Evolutionary conservation across 2,329 filamentous ascomycete genomes (phyloP), one percentile per base, ranked within the genome.

Genomic region (Drechslerella coelobrocha): DNA sequence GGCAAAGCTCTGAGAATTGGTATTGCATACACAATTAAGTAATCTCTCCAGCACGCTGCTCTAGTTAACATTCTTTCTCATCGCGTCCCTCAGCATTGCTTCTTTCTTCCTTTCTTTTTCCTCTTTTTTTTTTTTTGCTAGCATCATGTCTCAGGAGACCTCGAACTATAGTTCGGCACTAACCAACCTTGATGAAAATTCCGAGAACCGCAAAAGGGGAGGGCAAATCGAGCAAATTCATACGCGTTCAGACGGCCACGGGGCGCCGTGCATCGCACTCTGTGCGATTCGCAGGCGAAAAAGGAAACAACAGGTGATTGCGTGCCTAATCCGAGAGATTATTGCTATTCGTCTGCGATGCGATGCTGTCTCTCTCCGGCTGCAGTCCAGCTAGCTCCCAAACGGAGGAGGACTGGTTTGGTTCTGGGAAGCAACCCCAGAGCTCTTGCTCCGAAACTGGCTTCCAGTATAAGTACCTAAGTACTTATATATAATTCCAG

Each of bases 321-420:
- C 55, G 53, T 61, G 63, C 65, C 51, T 62, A 43, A 47, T 50
- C 63, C 65, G 65, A 69, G 65, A 69, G 65, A 69, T 62, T 69
- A 69, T 69, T 69, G 65, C 65, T 14, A 69, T 69, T 69, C 65
- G 65, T 53, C 65, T 69, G 65, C n/a, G 50, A 54, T 54, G 24
- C 19, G 37, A 29, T 47, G 14, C 8, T 31, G 17, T 19, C 31
- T 41, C 48, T 57, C 62, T 60, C 51, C 17, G 29, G 55, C 62
- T 52, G 61, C 47, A 31, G 51, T 47, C 41, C 60, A 50, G 39
- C 26, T 41, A 41, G 41, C 48, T 50, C 43, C 14, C 12, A 26
- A 54, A 54, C n/a, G 39, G n/a, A 45, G 26, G 7, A 23, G 48
- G 27, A 37, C 34, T 12, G 51, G 39, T 63, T 61, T 47, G 43